Conservation (phyloP, 345 rosid species). For the Eucalyptus viminalis region DNA sequence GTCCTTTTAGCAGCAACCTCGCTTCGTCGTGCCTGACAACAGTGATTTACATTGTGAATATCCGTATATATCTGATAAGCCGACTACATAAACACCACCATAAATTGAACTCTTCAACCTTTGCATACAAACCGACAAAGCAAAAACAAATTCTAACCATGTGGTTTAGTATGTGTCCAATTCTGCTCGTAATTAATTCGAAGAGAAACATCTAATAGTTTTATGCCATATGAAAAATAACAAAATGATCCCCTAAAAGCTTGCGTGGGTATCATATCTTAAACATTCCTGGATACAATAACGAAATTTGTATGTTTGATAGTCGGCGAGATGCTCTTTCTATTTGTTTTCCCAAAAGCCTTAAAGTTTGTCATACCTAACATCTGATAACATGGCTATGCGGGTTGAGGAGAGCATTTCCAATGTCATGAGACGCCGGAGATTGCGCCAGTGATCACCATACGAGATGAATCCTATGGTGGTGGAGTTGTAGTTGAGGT, state of each 20-base stretch:
- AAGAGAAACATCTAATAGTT: background rate
- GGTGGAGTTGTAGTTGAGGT: background rate
- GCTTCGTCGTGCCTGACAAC: background rate
- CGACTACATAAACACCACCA: background rate
- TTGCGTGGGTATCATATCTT: background rate
- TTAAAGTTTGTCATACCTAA: background rate
- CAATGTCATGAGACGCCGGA: background rate
- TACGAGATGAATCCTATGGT: background rate
- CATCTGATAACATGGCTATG: background rate
- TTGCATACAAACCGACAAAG: no score
- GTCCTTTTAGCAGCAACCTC: background rate
- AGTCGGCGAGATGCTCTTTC: background rate
- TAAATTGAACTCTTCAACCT: background rate
- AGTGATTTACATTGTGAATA: background rate
- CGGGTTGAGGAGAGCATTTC: background rate
- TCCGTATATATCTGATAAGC: background rate
- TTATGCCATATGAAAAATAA: background rate
- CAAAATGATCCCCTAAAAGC: background rate
- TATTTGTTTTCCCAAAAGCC: background rate
- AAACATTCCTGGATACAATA: background rate
- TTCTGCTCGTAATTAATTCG: background rate
- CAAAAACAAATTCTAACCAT: no score
- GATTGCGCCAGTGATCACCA: background rate
- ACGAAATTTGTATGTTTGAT: background rate
- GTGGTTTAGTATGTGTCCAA: background rate